phyloP scores from a whole-genome alignment of 2,329 filamentous ascomycete species.

The Monilinia laxa region DNA sequence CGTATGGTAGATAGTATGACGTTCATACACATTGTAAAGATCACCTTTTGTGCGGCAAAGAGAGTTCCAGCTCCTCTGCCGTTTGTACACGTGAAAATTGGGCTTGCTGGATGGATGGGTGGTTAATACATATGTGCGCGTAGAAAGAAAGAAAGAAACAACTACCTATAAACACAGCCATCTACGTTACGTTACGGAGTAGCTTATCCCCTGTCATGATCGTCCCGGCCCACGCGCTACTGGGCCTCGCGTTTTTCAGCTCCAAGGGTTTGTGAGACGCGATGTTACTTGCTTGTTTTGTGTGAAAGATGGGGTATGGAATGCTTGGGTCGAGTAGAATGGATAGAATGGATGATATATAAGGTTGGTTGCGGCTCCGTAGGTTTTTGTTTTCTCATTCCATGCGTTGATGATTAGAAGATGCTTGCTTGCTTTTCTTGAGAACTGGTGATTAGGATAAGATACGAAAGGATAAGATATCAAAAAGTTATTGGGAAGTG shows the following conservation, averaged over 20 bases:
- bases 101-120: no score
- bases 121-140: no score
- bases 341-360: neutral
- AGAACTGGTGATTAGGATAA: neutral
- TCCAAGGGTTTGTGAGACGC: constrained; percentile 6
- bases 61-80: no score
- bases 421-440: neutral
- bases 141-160: no score
- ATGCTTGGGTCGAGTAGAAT: neutral
- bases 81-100: no score
- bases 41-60: no score
- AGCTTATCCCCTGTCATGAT: neutral
- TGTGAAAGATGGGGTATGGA: neutral
- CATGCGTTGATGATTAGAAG: neutral
- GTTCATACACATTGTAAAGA: no score
- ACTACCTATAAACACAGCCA: no score
- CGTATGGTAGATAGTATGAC: no score
- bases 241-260: constrained; percentile 1
- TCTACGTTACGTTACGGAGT: no score
- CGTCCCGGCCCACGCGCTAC: neutral
- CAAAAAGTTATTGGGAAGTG: neutral
- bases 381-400: neutral
- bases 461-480: neutral
- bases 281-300: constrained; percentile 1
- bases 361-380: constrained; percentile 6